A percentile compares a stretch with the other conserved stretches of the same genome.
Evolutionary conservation across 371 early-diverging fungal genomes (phyloP).

Genomic region (Nematocida ausubeli): DNA sequence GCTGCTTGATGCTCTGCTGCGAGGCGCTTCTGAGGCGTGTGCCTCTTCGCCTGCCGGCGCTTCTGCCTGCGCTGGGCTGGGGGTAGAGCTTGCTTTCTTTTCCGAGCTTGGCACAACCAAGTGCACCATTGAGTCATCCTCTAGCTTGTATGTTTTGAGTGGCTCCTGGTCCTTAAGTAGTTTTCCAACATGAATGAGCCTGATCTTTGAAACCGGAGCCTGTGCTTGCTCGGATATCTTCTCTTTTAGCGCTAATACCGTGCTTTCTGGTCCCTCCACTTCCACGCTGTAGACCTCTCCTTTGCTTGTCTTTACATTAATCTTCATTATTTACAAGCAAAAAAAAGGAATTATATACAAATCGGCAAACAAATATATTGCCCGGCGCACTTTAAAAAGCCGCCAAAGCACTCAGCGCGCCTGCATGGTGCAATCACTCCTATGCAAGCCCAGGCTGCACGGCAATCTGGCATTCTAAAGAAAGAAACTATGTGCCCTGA

Average conservation of each 20-base stretch:
- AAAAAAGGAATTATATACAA: conserved; percentile 15
- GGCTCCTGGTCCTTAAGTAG: conserved; percentile 38
- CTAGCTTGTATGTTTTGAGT: conserved; percentile 21
- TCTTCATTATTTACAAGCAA: conserved; percentile 46
- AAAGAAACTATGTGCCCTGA: too few species aligned
- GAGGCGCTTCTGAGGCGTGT: too few species aligned
- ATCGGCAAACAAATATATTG: neutral
- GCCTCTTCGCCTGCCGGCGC: neutral
- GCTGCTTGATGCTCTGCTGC: neutral
- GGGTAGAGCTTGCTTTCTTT: conserved; percentile 5
- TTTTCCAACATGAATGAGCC: conserved; percentile 24
- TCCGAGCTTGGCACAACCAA: conserved; percentile 20
- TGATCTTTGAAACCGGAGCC: neutral
- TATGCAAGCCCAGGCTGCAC: too few species aligned
- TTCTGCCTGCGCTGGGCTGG: neutral
- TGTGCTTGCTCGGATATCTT: conserved; percentile 2
- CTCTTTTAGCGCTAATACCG: conserved; percentile 15
- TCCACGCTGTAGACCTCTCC: conserved; percentile 39
- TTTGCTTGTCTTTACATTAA: conserved; percentile 52
- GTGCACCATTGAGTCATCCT: conserved; percentile 19
- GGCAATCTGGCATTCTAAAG: too few species aligned
- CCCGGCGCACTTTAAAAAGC: neutral
- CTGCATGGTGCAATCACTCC: too few species aligned
- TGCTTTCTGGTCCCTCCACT: conserved; percentile 19
- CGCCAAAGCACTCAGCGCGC: too few species aligned